Base-by-base conservation (phyloP, 2,329 filamentous ascomycete species). In the Monosporascus ibericus region DNA sequence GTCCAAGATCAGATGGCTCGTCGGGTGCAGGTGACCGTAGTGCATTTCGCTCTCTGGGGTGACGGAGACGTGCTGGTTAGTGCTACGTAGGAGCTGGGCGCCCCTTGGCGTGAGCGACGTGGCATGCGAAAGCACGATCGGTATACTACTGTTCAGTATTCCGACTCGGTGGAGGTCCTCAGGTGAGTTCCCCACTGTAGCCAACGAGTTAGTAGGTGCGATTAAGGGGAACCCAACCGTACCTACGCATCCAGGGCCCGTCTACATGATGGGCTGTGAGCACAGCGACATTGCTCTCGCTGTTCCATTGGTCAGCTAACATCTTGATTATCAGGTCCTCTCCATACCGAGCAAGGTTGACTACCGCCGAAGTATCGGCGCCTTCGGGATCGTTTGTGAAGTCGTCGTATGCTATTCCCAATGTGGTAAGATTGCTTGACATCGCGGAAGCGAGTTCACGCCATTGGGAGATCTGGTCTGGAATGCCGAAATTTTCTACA, bases 11-110 rank as follows among this genome's bases (percentile, higher is more conserved):
- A 69, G 60, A 49, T 76, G 69, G 18, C 67, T 70, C 38, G 65
- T 60, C 1, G 71, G 69, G 53, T 82, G 76, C 0, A 65, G 68
- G 57, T 80, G 77, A n/a, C 80, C 80, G 62, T 76, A 82, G 61
- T 81, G 78, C 70, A 80, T 75, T 58, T 84, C 80, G 0, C 77
- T 80, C 59, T 84, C 81, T 1, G 79, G 78, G 0, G 81, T 83
- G 53, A 79, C 79, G 49, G 78, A 79, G 42, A 84, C 64, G 64
- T 77, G 76, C 48, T 81, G 74, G 63, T 82, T 76, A 2, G 72
- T 72, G 0, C 64, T 54, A 9, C 76, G 75, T 1, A 83, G 70
- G 0, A 79, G 67, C 1, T 63, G 50, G 0, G 68, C 67, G 14
- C 75, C 72, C 0, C 55, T 52, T 0, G 68, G 60, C 0, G 72